phyloP scores from a whole-genome alignment of 345 rosid species.

The Gossypioides kirkii region DNA sequence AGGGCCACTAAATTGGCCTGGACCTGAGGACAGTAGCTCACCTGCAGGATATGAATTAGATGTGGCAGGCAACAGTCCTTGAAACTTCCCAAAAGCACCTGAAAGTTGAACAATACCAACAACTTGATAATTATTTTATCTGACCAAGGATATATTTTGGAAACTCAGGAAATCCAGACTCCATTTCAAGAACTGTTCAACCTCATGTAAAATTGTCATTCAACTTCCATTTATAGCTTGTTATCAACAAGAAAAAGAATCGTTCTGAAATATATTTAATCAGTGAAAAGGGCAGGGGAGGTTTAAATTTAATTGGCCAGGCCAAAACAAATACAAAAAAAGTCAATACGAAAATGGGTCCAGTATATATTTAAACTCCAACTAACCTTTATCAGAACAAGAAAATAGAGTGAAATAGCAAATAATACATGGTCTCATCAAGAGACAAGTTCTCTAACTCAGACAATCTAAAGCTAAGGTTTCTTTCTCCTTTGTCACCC shows the following conservation, averaged over 20 bases:
- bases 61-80: slow-evolving; percentile 38
- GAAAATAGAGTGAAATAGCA: background rate
- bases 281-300: background rate
- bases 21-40: slow-evolving; percentile 34
- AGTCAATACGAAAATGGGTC: background rate
- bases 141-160: background rate
- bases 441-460: slow-evolving; percentile 1
- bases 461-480: background rate
- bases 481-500: background rate
- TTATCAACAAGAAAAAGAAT: background rate
- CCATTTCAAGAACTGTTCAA: background rate
- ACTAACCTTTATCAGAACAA: background rate
- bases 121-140: background rate
- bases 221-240: background rate
- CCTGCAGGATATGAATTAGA: slow-evolving; percentile 35
- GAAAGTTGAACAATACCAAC: slow-evolving; percentile 15
- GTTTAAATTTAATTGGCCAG: background rate
- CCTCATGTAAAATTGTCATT: background rate
- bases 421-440: background rate
- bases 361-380: background rate
- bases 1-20: slow-evolving; percentile 28
- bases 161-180: background rate
- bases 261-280: background rate
- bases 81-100: slow-evolving; percentile 54
- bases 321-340: background rate